phyloP scores from a whole-genome alignment of 768 basidiomycete species.

The Sistotremastrum suecicum region DNA sequence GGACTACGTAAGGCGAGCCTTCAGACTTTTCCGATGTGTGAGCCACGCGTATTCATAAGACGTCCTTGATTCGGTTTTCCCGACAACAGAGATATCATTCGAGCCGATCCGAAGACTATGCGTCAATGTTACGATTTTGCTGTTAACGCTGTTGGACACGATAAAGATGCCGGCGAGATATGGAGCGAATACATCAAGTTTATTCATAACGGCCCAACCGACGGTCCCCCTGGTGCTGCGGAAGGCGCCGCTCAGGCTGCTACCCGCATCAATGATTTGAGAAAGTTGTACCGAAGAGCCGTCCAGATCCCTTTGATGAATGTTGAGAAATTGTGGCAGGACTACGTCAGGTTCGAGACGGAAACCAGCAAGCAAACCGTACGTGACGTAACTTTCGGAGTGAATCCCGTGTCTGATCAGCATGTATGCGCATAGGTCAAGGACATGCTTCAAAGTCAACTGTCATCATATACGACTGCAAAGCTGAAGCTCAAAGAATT shows the following conservation, averaged over 20 bases:
- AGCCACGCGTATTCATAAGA: conserved; percentile 14
- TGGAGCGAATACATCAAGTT: conserved; percentile 94
- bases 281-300: conserved; percentile 86
- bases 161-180: conserved; percentile 83
- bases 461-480: conserved; percentile 90
- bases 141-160: conserved; percentile 76
- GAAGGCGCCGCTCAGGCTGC: too few species aligned
- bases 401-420: conserved; percentile 7
- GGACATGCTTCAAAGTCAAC: conserved; percentile 89
- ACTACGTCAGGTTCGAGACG: conserved; percentile 86
- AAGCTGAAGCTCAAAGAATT: conserved; percentile 78
- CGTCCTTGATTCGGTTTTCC: conserved; percentile 7
- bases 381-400: conserved; percentile 8
- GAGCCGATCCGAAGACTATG: too few species aligned
- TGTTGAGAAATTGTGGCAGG: conserved; percentile 85
- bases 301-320: conserved; percentile 92
- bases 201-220: conserved; percentile 18
- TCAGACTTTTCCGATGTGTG: conserved; percentile 8
- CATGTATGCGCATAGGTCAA: conserved; percentile 45
- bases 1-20: conserved; percentile 74
- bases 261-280: conserved; percentile 60
- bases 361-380: conserved; percentile 78
- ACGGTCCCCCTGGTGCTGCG: too few species aligned
- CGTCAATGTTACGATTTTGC: conserved; percentile 90
- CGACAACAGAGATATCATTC: conserved; percentile 55